Percentiles rank a stretch among this genome's conserved stretches.
phyloP scores from a whole-genome alignment of 2,329 filamentous ascomycete genomes.

The Botrytis squamosa region DNA sequence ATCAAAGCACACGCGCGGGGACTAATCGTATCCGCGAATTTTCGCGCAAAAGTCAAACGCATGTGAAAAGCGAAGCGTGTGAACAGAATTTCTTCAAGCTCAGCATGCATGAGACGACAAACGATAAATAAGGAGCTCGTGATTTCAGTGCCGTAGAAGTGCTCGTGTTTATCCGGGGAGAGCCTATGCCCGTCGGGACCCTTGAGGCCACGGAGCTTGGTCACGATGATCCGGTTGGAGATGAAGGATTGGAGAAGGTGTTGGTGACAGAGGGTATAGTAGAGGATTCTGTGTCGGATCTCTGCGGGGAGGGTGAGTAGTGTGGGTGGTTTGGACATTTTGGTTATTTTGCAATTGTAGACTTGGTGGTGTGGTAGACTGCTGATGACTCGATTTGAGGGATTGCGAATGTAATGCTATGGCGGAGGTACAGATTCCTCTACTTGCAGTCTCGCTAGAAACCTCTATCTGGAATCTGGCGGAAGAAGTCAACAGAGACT shows the following conservation, averaged over 20 bases:
- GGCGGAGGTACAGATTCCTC: background rate
- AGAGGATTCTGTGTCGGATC: slow-evolving; percentile 30
- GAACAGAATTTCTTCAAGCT: background rate
- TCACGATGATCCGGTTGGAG: background rate
- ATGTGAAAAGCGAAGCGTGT: background rate
- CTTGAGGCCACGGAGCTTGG: background rate
- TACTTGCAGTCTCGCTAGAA: background rate
- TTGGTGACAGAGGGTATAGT: slow-evolving; percentile 22
- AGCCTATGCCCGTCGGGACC: background rate
- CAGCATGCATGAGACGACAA: background rate
- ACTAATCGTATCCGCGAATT: background rate
- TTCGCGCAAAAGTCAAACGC: background rate
- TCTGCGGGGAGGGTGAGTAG: slow-evolving; percentile 23
- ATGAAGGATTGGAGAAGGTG: no score
- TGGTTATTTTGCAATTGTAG: background rate
- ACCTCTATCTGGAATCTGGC: background rate
- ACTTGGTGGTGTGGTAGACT: background rate
- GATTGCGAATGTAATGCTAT: background rate
- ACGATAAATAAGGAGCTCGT: background rate
- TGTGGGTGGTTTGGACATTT: background rate
- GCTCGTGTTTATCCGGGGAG: background rate
- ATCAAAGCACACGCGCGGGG: background rate
- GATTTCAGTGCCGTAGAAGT: background rate
- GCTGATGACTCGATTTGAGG: background rate
- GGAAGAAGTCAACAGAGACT: background rate